Evolutionary conservation across 768 basidiomycete species (phyloP).

Genomic region (Lactifluus pinguis): DNA sequence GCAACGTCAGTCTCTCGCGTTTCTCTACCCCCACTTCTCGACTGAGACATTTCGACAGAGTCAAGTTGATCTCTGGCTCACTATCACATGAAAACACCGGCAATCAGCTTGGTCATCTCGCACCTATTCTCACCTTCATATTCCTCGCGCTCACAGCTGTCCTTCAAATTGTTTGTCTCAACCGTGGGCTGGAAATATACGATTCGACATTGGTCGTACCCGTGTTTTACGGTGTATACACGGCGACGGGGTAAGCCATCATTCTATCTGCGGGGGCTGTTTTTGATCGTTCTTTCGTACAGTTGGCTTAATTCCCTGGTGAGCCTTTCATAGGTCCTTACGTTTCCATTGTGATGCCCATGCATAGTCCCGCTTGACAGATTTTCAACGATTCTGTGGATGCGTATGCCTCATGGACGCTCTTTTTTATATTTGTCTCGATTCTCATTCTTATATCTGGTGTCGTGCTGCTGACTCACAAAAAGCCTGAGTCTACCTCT

Average conservation of each 20-base stretch:
- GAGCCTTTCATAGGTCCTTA: background rate
- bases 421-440: slow-evolving; percentile 81
- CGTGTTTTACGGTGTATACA: slow-evolving; percentile 90
- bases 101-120: slow-evolving; percentile 78
- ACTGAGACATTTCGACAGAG: slow-evolving; percentile 34
- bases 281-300: background rate
- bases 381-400: slow-evolving; percentile 82
- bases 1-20: slow-evolving; percentile 41
- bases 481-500: slow-evolving; percentile 62
- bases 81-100: slow-evolving; percentile 74
- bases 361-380: slow-evolving; percentile 16
- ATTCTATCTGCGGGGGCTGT: background rate
- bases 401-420: slow-evolving; percentile 81
- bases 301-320: slow-evolving; percentile 56
- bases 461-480: slow-evolving; percentile 88
- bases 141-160: slow-evolving; percentile 63
- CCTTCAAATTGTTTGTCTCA: slow-evolving; percentile 84
- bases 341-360: background rate
- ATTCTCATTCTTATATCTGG: slow-evolving; percentile 83
- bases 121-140: slow-evolving; percentile 63
- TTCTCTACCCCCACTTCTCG: background rate
- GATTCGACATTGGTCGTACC: slow-evolving; percentile 90
- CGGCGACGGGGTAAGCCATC: slow-evolving; percentile 57
- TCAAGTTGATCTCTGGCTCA: slow-evolving; percentile 68
- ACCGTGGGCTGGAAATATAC: slow-evolving; percentile 82